phyloP scores from a whole-genome alignment of 768 basidiomycete species.

The Dacryopinax primogenitus region DNA sequence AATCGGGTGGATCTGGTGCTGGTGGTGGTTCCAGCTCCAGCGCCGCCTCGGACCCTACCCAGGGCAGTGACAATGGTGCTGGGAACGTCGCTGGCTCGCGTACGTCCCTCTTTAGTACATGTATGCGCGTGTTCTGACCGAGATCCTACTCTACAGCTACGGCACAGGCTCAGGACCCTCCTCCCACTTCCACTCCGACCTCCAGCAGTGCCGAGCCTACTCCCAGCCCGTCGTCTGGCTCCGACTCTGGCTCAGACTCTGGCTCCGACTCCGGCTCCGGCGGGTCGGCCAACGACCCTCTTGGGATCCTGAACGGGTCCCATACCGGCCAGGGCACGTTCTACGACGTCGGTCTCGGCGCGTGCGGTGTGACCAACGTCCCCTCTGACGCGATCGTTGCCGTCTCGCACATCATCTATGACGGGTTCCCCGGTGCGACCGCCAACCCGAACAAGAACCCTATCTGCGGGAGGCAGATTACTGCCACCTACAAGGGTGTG shows the following conservation, averaged over 20 bases:
- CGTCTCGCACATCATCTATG: constrained; percentile 46
- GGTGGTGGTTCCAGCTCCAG: not conserved
- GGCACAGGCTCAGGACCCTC: not conserved
- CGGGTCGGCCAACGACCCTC: constrained; percentile 18
- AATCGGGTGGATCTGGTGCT: not conserved
- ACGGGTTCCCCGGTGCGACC: constrained; percentile 36
- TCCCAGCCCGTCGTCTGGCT: constrained; percentile 8
- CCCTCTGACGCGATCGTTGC: constrained; percentile 45
- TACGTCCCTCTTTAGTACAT: not conserved
- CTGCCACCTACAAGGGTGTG: constrained; percentile 36
- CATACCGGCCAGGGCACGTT: constrained; percentile 44
- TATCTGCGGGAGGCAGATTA: constrained; percentile 43
- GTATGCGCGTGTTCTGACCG: not conserved
- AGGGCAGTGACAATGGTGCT: not conserved
- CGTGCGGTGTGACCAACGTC: constrained; percentile 48
- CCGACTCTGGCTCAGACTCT: constrained; percentile 10
- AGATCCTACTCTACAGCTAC: not conserved
- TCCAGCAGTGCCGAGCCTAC: constrained; percentile 9
- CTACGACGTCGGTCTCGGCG: constrained; percentile 47
- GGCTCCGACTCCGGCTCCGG: constrained; percentile 14
- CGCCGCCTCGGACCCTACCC: not conserved
- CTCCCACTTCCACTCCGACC: constrained; percentile 19
- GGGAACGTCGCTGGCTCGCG: not conserved
- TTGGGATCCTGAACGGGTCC: constrained; percentile 36
- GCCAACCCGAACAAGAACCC: constrained; percentile 67